These are phyloP conservation scores for Neurospora sp. DNA, from an alignment of 495 filamentous ascomycete species.

Conservation along the genomic window DNA sequence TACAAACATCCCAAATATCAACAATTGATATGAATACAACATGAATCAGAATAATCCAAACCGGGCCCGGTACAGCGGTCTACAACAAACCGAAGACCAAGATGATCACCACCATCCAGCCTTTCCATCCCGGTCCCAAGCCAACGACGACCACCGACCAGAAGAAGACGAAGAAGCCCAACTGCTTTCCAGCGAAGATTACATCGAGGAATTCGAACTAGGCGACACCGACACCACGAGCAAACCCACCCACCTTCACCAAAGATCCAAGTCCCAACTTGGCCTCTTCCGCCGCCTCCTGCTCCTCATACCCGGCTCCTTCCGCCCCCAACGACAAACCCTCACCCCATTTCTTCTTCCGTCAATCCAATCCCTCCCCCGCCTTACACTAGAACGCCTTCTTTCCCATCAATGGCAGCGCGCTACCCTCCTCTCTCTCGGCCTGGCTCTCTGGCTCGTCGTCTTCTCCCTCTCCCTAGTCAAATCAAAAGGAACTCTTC, in stretches of 20 bases:
- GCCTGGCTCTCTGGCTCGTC: conserved; percentile 57
- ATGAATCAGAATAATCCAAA: background rate
- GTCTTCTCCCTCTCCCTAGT: conserved; percentile 46
- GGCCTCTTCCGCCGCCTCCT: background rate
- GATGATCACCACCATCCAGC: background rate
- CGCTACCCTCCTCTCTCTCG: conserved; percentile 42
- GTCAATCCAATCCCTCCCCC: conserved; percentile 52
- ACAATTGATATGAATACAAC: background rate
- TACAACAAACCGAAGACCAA: background rate
- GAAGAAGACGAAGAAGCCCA: conserved; percentile 17
- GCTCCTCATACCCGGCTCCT: conserved; percentile 5
- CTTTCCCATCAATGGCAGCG: conserved; percentile 51
- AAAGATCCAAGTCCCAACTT: too few species aligned
- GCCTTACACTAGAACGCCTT: conserved; percentile 45
- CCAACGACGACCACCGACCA: background rate
- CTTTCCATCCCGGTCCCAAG: background rate
- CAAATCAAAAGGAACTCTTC: conserved; percentile 50
- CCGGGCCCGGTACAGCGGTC: background rate
- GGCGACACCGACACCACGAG: conserved; percentile 1
- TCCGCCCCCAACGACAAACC: conserved; percentile 16
- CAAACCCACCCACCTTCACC: too few species aligned
- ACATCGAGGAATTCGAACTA: conserved; percentile 12
- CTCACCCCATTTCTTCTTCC: conserved; percentile 56
- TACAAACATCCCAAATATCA: too few species aligned
- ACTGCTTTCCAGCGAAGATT: conserved; percentile 9